A percentile compares a stretch with the other conserved stretches of the same genome.
These are phyloP conservation scores for Xylariaceae sp. DNA, from an alignment of 2,329 filamentous ascomycete genomes.

Conservation along the genomic window DNA sequence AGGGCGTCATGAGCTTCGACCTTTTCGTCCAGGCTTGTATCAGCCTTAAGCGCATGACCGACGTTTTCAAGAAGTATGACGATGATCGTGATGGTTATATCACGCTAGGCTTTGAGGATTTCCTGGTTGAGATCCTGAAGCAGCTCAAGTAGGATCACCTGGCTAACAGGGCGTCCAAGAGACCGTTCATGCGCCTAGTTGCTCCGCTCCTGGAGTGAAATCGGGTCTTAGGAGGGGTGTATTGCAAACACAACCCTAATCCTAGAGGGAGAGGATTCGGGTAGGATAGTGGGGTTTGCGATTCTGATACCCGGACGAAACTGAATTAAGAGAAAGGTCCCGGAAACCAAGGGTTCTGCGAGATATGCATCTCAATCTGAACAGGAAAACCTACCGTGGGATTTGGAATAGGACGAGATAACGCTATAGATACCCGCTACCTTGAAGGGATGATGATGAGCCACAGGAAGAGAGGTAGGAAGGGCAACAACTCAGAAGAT, in stretches of 20 bases:
- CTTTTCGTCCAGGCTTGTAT: conserved; percentile 98
- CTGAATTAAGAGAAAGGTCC: too few species aligned
- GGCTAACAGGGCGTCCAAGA: neutral
- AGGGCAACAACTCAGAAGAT: neutral
- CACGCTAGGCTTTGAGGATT: conserved; percentile 82
- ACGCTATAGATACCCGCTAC: conserved; percentile 21
- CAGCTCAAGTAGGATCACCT: conserved; percentile 57
- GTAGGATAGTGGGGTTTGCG: neutral
- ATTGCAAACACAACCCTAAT: conserved; percentile 8
- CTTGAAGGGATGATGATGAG: conserved; percentile 12
- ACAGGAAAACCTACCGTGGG: conserved; percentile 1
- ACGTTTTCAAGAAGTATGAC: conserved; percentile 99
- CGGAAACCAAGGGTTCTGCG: too few species aligned
- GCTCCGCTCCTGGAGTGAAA: neutral
- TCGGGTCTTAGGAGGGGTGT: neutral
- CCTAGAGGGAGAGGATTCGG: neutral
- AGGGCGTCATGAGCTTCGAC: conserved; percentile 86
- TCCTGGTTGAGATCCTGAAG: conserved; percentile 72
- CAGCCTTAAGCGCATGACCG: conserved; percentile 96
- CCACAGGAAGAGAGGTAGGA: neutral
- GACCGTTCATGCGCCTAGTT: neutral
- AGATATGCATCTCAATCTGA: neutral
- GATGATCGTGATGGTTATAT: conserved; percentile 95
- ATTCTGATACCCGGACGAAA: neutral
- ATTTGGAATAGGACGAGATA: conserved; percentile 11